Evolutionary conservation across 805 yeast species (phyloP).

Genomic region (Kurtzmaniella cleridarum): DNA sequence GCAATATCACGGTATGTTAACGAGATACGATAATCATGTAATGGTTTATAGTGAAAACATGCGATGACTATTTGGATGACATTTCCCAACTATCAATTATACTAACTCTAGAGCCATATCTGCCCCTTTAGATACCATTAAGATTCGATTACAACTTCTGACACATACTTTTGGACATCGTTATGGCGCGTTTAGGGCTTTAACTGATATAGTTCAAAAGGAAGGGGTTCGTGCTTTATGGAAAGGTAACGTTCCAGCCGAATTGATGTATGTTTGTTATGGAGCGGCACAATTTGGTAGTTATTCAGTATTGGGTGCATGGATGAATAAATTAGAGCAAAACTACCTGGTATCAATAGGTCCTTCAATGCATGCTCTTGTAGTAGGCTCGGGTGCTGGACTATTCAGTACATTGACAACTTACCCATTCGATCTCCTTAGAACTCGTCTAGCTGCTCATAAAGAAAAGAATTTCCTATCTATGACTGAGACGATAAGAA

Average conservation of each 20-base stretch:
- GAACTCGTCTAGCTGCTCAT: slow-evolving; percentile 82
- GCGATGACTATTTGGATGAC: not conserved
- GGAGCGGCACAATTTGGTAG: slow-evolving; percentile 83
- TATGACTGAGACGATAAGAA: slow-evolving; percentile 19
- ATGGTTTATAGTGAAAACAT: not conserved
- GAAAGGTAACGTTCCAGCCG: slow-evolving; percentile 96
- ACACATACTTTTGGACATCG: slow-evolving; percentile 13
- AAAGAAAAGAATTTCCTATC: slow-evolving; percentile 31
- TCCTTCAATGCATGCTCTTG: slow-evolving; percentile 37
- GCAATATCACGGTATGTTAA: slow-evolving; percentile 39
- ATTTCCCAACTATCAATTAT: not conserved
- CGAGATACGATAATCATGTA: not conserved
- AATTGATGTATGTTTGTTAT: slow-evolving; percentile 73
- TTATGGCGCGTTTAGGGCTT: slow-evolving; percentile 30
- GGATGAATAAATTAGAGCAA: slow-evolving; percentile 27
- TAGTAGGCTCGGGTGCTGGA: slow-evolving; percentile 79
- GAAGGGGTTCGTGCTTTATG: slow-evolving; percentile 82
- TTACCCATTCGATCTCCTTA: slow-evolving; percentile 85
- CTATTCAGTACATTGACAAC: slow-evolving; percentile 63
- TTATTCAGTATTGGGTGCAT: slow-evolving; percentile 50
- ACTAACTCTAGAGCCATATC: slow-evolving; percentile 46
- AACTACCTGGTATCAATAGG: slow-evolving; percentile 17
- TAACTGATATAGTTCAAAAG: slow-evolving; percentile 39
- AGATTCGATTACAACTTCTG: slow-evolving; percentile 69
- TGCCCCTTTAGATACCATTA: slow-evolving; percentile 77